Conservation (phyloP, 225 moss, liverwort and hornwort genomes). For the Physcomitrium patens region DNA sequence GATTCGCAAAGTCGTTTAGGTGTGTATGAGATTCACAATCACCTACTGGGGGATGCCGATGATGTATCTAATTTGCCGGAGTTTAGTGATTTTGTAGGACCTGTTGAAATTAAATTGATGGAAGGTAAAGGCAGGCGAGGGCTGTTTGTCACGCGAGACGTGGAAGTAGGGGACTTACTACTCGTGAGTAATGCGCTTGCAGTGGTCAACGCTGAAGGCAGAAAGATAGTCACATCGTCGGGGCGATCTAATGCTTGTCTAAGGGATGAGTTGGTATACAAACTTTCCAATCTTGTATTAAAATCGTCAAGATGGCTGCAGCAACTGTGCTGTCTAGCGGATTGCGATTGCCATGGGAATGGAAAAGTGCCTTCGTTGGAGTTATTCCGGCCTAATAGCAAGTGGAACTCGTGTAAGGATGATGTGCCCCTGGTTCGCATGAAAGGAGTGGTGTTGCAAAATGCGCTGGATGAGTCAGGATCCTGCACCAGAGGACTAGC, state of each 20-base stretch:
- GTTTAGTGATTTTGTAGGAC: slow-evolving; percentile 81
- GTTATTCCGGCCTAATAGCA: slow-evolving; percentile 59
- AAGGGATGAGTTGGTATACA: slow-evolving; percentile 55
- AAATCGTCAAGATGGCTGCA: slow-evolving; percentile 63
- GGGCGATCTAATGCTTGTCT: slow-evolving; percentile 54
- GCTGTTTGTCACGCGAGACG: slow-evolving; percentile 71
- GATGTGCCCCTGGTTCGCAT: slow-evolving; percentile 51
- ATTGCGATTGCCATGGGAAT: slow-evolving; percentile 65
- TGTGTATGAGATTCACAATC: slow-evolving; percentile 60
- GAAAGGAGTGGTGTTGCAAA: slow-evolving; percentile 57
- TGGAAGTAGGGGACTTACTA: slow-evolving; percentile 80
- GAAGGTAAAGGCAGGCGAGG: slow-evolving; percentile 71
- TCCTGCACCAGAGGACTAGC: slow-evolving; percentile 51
- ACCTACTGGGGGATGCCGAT: slow-evolving; percentile 49
- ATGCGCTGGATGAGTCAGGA: slow-evolving; percentile 62
- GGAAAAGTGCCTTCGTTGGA: slow-evolving; percentile 60
- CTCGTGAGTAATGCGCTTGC: slow-evolving; percentile 84
- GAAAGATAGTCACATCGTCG: slow-evolving; percentile 47
- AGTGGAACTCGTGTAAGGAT: slow-evolving; percentile 49
- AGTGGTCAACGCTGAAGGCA: slow-evolving; percentile 50
- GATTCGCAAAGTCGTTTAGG: slow-evolving; percentile 71
- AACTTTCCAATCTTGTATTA: slow-evolving; percentile 52
- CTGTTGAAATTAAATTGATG: slow-evolving; percentile 70
- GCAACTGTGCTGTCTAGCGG: slow-evolving; percentile 54
- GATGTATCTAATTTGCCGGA: slow-evolving; percentile 45